A percentile compares a stretch with the other conserved stretches of the same genome.
phyloP scores from a whole-genome alignment of 805 yeast genomes.

The Pichia rugopelliculosa region DNA sequence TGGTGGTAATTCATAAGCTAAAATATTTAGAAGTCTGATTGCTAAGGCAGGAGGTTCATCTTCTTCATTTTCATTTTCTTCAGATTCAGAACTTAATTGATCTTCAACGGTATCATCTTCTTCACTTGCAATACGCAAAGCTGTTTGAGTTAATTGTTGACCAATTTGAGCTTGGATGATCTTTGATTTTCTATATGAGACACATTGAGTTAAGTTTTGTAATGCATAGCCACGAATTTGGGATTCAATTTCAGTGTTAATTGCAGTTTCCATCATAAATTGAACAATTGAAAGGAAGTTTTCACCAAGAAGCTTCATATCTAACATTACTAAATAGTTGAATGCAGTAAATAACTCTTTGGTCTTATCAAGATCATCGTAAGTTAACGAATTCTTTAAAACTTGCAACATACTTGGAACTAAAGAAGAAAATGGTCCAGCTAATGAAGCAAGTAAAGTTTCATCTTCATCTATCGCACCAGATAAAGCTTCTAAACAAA shows the following conservation, averaged over 20 bases:
- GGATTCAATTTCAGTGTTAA: slow-evolving; percentile 59
- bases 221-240: slow-evolving; percentile 79
- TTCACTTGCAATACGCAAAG: slow-evolving; percentile 72
- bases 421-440: slow-evolving; percentile 46
- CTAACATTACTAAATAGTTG: slow-evolving; percentile 70
- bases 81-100: slow-evolving; percentile 72
- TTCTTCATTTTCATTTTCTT: slow-evolving; percentile 91
- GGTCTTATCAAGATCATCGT: slow-evolving; percentile 66
- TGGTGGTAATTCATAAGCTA: slow-evolving; percentile 84
- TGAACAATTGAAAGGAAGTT: slow-evolving; percentile 60
- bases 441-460: slow-evolving; percentile 36
- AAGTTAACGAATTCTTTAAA: slow-evolving; percentile 61
- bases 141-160: slow-evolving; percentile 65
- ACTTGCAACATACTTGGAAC: slow-evolving; percentile 80
- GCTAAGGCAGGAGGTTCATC: slow-evolving; percentile 72
- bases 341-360: slow-evolving; percentile 76
- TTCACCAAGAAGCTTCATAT: slow-evolving; percentile 72
- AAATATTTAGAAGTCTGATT: slow-evolving; percentile 66
- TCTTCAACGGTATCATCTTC: slow-evolving; percentile 70
- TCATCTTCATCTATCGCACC: slow-evolving; percentile 57
- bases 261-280: slow-evolving; percentile 69
- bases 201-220: slow-evolving; percentile 74
- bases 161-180: slow-evolving; percentile 77
- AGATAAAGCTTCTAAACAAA: slow-evolving; percentile 69
- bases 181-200: slow-evolving; percentile 74